Base-by-base conservation (phyloP, 768 basidiomycete species). In the Kwoniella sp. region DNA sequence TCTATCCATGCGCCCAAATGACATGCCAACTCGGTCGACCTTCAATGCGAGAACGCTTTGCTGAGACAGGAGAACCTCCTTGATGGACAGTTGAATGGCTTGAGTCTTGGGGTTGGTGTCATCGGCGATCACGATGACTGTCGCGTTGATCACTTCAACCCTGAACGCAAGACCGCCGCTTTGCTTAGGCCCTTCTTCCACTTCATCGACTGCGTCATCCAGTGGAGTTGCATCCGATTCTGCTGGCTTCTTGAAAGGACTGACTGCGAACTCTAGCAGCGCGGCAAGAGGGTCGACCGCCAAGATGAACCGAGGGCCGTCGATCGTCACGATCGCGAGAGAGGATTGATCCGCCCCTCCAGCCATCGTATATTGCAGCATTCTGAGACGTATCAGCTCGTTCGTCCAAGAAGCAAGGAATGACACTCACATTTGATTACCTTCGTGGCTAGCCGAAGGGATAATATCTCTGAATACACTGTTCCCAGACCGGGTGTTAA, bases 401-500 rank as follows among this genome's bases (percentile, higher is more conserved):
- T 10, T 25, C n/a, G 17, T 53, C 27, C 37, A 50, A 2, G 29
- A 25, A 24, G 55, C 9, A 5, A 1, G 15, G 22, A 5, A 3
- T 5, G 33, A 8, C 22, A 70, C 78, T 69, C 49, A 78, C 79
- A 98, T 89, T 73, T 83, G 82, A 52, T 96, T 92, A 64, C 94
- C 93, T 55, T 88, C 85, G 70, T 96, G 92, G 60, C 88, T 85
- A 15, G 91, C 89, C 5, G 92, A 88, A 13, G 96, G 95, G 65
- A 99, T 90, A 60, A 99, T 93, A 79, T 98, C 94, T 46, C 93
- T 86, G 83, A 93, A 97, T 71, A 85, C 88, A 25, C 91, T 90
- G 51, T 83, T 83, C 7, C 91, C 91, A 0, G 90, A 85, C 56
- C 88, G 84, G 1, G 88, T 97, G 76, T 95, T 94, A 78, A 85